These are phyloP conservation scores for Botrytis medusae DNA, from an alignment of 2,329 filamentous ascomycete genomes.

Conservation along the genomic window DNA sequence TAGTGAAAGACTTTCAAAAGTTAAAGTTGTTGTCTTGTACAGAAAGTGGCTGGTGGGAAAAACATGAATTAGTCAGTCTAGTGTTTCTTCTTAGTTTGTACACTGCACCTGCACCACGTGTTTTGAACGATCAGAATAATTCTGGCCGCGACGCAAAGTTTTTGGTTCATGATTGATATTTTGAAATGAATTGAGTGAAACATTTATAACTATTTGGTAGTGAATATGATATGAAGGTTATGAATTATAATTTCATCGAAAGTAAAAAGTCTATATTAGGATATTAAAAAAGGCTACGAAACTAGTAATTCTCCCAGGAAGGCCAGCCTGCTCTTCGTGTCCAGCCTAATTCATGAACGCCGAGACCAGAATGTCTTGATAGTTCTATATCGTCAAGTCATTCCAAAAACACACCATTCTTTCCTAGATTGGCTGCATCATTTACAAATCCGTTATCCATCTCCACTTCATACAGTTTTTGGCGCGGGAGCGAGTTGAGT, in stretches of 20 bases:
- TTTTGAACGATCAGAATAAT: background rate
- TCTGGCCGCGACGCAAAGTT: background rate
- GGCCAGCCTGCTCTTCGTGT: slow-evolving; percentile 15
- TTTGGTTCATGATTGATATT: background rate
- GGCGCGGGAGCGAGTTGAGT: slow-evolving; percentile 64
- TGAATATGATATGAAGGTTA: background rate
- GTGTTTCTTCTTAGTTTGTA: slow-evolving; percentile 1
- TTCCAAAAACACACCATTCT: slow-evolving; percentile 17
- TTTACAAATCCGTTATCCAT: slow-evolving; percentile 12
- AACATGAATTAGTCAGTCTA: background rate
- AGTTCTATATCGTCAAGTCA: slow-evolving; percentile 32
- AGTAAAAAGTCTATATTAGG: slow-evolving; percentile 26
- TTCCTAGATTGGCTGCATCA: slow-evolving; percentile 6
- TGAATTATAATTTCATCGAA: background rate
- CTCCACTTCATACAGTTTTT: slow-evolving; percentile 29
- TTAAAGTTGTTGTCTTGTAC: background rate
- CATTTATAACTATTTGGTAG: background rate
- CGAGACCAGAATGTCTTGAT: slow-evolving; percentile 14
- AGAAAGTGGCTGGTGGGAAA: slow-evolving; percentile 9
- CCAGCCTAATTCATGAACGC: slow-evolving; percentile 10
- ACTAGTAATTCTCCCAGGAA: slow-evolving; percentile 24
- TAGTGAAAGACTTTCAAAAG: background rate
- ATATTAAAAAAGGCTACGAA: slow-evolving; percentile 27
- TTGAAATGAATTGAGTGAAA: background rate
- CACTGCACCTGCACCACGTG: slow-evolving; percentile 5